Conservation (phyloP, 2,329 filamentous ascomycete genomes). For the Cladophialophora immunda region DNA sequence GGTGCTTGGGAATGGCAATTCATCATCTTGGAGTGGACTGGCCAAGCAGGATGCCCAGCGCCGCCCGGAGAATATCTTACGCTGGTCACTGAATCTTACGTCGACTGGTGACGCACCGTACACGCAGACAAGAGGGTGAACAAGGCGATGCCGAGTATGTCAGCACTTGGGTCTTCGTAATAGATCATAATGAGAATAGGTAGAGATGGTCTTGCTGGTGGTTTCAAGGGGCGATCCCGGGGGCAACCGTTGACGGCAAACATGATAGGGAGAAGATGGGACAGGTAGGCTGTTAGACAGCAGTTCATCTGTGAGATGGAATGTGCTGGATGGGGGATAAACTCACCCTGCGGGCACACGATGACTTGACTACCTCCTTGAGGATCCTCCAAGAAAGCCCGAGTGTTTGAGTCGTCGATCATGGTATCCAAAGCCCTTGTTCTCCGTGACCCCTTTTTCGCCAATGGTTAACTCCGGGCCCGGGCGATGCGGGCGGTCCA, state of each 20-base stretch:
- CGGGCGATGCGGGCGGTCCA: neutral
- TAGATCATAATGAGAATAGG: neutral
- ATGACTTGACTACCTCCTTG: no score
- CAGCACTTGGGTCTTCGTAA: neutral
- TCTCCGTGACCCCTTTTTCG: neutral
- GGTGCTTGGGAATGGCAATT: neutral
- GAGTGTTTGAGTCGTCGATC: neutral
- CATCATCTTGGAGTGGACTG: neutral
- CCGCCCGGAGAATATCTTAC: slow-evolving; percentile 8
- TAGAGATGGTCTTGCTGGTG: neutral
- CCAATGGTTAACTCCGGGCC: neutral
- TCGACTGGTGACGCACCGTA: neutral
- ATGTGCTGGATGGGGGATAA: neutral
- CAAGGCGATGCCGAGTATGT: slow-evolving; percentile 19
- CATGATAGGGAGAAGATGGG: no score
- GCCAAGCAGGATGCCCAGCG: slow-evolving; percentile 19
- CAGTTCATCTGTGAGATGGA: neutral
- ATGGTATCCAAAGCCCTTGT: neutral
- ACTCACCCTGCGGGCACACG: neutral
- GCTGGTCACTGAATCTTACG: neutral
- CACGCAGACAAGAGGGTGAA: neutral
- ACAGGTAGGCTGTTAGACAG: neutral
- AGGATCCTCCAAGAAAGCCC: neutral
- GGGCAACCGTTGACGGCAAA: neutral
- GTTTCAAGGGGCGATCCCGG: neutral